Evolutionary conservation across 257 asterid species (phyloP), one percentile per base, ranked within the genome.

Genomic region (Fraxinus anomala): DNA sequence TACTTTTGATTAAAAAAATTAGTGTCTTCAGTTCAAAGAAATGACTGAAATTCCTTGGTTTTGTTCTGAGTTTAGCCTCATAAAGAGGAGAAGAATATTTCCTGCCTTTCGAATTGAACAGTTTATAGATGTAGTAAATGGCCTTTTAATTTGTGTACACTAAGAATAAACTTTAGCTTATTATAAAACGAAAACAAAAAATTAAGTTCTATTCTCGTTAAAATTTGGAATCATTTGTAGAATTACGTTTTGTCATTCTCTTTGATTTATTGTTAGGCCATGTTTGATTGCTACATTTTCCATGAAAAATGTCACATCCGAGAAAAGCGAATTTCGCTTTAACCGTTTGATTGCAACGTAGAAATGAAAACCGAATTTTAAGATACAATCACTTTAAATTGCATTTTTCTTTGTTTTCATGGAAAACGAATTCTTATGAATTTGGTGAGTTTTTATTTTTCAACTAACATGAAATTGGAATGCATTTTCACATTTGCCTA

Each of bases 51-150:
- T 87, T 84, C 76, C 77, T 83, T 83, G 71, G 71, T 24, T n/a
- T 73, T 74, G 34, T 10, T 49, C 56, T 59, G 33, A 69, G 74
- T 54, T 84, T 84, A 66, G 85, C 87, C 85, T 85, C 77, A 19
- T 79, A 31, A 24, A 74, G 82, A 70, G 89, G 96, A 69, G 82
- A 93, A 80, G 93, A 83, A 91, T 86, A 79, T 37, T 40, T 74
- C 70, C 69, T 51, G 37, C 82, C 77, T 70, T 71, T 73, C 44
- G 26, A 51, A 21, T 72, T 51, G 73, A 81, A 77, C 24, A 30
- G n/a, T 13, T 63, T 2, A 4, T 23, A 63, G 69, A 23, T 63
- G 69, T 26, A 24, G 36, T 1, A 11, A 26, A 63, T 23, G 69
- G 34, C 19, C 7, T 63, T 26, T 24, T 24, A 1, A 63, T 63